A percentile compares a stretch with the other conserved stretches of the same genome.
phyloP scores from a whole-genome alignment of 176 grass and related monocot species.

The Aegilops umbellulata region DNA sequence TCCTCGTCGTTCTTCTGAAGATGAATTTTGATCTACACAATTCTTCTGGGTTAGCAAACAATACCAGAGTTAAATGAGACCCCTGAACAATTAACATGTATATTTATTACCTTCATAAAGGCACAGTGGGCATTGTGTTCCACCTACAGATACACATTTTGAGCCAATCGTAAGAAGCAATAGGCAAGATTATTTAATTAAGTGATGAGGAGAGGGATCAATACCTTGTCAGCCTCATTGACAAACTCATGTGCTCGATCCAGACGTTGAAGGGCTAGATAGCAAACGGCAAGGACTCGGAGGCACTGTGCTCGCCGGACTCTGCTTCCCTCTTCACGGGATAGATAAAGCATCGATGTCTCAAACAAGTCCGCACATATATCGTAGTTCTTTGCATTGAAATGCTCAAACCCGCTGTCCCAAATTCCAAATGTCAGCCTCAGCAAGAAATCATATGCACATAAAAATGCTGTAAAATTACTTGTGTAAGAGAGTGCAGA shows the following conservation, averaged over 20 bases:
- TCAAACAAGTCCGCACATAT: constrained; percentile 69
- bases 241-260: constrained; percentile 85
- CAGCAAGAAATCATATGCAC: neutral
- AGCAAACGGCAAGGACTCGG: constrained; percentile 74
- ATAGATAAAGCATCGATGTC: constrained; percentile 90
- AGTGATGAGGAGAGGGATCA: neutral
- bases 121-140: constrained; percentile 70
- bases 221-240: constrained; percentile 75
- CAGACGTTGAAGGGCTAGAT: constrained; percentile 63
- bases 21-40: constrained; percentile 80
- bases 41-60: constrained; percentile 43
- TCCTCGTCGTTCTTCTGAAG: constrained; percentile 71
- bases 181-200: constrained; percentile 16
- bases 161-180: constrained; percentile 29
- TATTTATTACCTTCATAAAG: constrained; percentile 78
- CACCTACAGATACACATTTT: constrained; percentile 55
- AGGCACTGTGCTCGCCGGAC: constrained; percentile 72
- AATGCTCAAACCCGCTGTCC: constrained; percentile 75
- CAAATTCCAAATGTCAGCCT: constrained; percentile 35
- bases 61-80: constrained; percentile 19
- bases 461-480: constrained; percentile 10
- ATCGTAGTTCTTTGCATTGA: constrained; percentile 65
- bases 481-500: constrained; percentile 33
- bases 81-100: neutral
- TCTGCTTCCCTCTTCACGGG: constrained; percentile 71